Base-by-base conservation (phyloP, 768 basidiomycete genomes). In the Trichaptum fuscoviolaceum region DNA sequence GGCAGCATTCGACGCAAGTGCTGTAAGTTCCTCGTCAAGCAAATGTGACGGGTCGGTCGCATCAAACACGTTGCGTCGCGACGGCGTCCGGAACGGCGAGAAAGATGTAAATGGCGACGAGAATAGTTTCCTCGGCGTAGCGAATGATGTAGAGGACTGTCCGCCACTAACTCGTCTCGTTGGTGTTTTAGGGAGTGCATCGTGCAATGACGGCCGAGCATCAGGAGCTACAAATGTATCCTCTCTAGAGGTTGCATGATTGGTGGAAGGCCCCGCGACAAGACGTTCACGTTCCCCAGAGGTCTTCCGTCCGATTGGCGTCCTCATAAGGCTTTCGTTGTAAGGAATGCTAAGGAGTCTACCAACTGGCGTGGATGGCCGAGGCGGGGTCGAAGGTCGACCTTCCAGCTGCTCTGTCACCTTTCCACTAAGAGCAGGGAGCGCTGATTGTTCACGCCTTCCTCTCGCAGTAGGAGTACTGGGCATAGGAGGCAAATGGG, bases 1-100 rank as follows among this genome's bases (percentile, higher is more conserved):
- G 65, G 58, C 64, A 66, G 75, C 79, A 23, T 75, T 80, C 66
- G 70, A 78, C 59, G 69, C 72, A 66, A 86, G 75, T 65, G 87
- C 78, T 62, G 81, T 84, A 65, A 93, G 77, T 66, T 93, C 92
- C 62, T 93, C 92, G 62, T 91, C 89, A 25, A 93, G 77, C 58
- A 91, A 71, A 35, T 83, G 78, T 35, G 83, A 78, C 3, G 90
- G 89, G 74, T 92, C 89, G 69, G 90, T 87, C 34, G 90, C 90
- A 73, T 92, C 91, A 68, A 85, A 86, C 35, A 90, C 80, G 27
- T 70, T 67, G 71, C 77, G 67, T 2, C 83, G 76, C 58, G 83
- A 79, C 6, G 77, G 76, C 20, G 76, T 74, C 15, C 74, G 67
- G 25, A 69, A 71, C 15, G 71, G 73, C 15, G 72, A 73, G 35